A percentile compares a stretch with the other conserved stretches of the same genome.
Evolutionary conservation across 2,329 filamentous ascomycete genomes (phyloP).

Genomic region (Akanthomyces lecanii): DNA sequence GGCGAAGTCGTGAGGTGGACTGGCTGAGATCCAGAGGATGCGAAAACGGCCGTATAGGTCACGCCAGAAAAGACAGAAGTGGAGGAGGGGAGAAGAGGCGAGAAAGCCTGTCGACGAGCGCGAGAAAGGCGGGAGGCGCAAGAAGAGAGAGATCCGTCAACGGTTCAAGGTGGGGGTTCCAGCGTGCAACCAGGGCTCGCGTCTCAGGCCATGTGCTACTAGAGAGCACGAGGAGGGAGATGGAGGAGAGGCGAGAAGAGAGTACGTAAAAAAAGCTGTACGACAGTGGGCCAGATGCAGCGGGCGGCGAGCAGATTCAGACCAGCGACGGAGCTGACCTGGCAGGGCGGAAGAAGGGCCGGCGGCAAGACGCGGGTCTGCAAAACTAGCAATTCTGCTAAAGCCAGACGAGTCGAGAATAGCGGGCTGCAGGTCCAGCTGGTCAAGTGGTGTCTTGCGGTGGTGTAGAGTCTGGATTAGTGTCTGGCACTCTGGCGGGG

Average conservation of each 20-base stretch:
- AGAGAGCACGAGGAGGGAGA: not conserved
- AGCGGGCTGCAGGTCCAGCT: constrained; percentile 13
- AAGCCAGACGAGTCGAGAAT: constrained; percentile 2
- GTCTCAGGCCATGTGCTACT: constrained; percentile 16
- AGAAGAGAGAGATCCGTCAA: not conserved
- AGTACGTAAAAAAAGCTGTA: constrained; percentile 18
- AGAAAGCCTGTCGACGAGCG: not conserved
- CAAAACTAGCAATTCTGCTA: not conserved
- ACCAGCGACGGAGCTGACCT: constrained; percentile 9
- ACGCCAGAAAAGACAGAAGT: not conserved
- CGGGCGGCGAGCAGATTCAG: not conserved
- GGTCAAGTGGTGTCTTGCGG: constrained; percentile 8
- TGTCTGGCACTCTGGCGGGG: constrained; percentile 12
- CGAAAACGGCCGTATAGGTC: not conserved
- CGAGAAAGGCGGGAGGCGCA: not conserved
- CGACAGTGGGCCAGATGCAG: constrained; percentile 15
- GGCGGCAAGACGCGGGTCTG: constrained; percentile 16
- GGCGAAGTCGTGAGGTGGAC: not conserved
- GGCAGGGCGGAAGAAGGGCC: constrained; percentile 1
- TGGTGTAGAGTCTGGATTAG: constrained; percentile 10
- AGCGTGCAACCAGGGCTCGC: constrained; percentile 16
- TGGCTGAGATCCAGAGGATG: not conserved
- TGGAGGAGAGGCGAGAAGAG: constrained; percentile 2
- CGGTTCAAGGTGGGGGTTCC: constrained; percentile 7
- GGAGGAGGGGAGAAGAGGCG: not conserved